phyloP scores from a whole-genome alignment of 2,329 filamentous ascomycete species.

The Didymella exigua region DNA sequence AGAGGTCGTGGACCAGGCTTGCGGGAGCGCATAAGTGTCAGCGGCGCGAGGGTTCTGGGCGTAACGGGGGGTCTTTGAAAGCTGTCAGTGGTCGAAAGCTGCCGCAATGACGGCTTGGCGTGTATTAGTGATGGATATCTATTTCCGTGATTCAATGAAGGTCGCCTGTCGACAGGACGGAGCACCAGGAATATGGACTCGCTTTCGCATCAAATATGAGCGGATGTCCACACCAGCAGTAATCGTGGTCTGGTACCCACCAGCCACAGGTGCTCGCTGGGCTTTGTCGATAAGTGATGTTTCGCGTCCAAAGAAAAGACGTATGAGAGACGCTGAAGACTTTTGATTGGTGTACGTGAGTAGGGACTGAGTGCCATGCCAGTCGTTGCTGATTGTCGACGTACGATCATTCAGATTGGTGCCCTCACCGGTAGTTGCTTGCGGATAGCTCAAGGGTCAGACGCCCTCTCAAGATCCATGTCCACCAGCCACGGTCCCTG shows the following conservation, averaged over 20 bases:
- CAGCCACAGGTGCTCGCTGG: neutral
- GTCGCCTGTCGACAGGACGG: neutral
- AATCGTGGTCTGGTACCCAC: neutral
- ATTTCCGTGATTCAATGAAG: conserved; percentile 8
- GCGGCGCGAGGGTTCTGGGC: conserved; percentile 6
- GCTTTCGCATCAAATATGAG: neutral
- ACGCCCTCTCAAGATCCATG: conserved; percentile 50
- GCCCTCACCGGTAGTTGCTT: neutral
- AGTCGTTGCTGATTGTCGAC: neutral
- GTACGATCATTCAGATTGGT: neutral
- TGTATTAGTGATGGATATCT: neutral
- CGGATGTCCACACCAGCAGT: neutral
- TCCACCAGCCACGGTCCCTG: conserved; percentile 64
- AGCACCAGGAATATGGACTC: neutral
- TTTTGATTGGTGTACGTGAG: neutral
- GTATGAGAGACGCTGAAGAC: neutral
- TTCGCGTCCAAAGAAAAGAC: neutral
- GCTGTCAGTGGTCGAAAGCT: conserved; percentile 2
- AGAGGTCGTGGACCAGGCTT: conserved; percentile 10
- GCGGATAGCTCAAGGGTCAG: neutral
- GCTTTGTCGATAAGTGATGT: neutral
- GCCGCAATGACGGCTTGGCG: conserved; percentile 9
- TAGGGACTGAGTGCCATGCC: neutral
- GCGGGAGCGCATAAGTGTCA: conserved; percentile 9
- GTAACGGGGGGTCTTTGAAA: neutral